Evolutionary conservation across 176 grass and related monocot genomes (phyloP).

Genomic region (Alloteropsis semialata): DNA sequence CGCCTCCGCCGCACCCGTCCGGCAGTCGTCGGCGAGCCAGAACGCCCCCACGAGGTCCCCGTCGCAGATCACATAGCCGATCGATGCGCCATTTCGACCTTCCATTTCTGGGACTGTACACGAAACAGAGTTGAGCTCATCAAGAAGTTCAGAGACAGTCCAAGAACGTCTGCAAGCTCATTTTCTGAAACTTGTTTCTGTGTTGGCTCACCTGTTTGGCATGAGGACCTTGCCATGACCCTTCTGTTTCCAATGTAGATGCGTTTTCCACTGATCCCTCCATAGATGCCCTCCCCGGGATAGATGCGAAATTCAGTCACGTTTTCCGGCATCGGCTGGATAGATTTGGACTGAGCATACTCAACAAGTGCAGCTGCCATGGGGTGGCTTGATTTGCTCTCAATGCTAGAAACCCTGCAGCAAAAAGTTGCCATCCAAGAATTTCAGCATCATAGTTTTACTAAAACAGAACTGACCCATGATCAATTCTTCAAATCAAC

Average conservation of each 20-base stretch:
- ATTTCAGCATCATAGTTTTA: background rate
- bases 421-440: background rate
- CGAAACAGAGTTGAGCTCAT: background rate
- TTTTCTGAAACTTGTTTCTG: background rate
- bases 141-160: background rate
- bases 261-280: constrained; percentile 43
- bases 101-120: constrained; percentile 9
- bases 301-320: constrained; percentile 54
- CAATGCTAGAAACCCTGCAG: constrained; percentile 71
- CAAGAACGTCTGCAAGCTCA: background rate
- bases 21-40: constrained; percentile 52
- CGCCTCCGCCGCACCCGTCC: constrained; percentile 47
- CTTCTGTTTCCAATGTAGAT: constrained; percentile 65
- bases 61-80: constrained; percentile 59
- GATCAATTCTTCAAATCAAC: background rate
- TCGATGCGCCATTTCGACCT: constrained; percentile 29
- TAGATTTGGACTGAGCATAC: constrained; percentile 40
- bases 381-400: constrained; percentile 84
- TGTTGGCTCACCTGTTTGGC: constrained; percentile 23
- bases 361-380: constrained; percentile 81
- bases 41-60: constrained; percentile 26
- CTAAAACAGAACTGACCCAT: background rate
- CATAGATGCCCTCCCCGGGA: constrained; percentile 66
- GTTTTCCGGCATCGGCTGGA: constrained; percentile 43
- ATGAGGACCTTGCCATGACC: constrained; percentile 38